These are phyloP conservation scores for Serendipita sp. DNA, from an alignment of 1,284 basidiomycete genomes.

Conservation along the genomic window DNA sequence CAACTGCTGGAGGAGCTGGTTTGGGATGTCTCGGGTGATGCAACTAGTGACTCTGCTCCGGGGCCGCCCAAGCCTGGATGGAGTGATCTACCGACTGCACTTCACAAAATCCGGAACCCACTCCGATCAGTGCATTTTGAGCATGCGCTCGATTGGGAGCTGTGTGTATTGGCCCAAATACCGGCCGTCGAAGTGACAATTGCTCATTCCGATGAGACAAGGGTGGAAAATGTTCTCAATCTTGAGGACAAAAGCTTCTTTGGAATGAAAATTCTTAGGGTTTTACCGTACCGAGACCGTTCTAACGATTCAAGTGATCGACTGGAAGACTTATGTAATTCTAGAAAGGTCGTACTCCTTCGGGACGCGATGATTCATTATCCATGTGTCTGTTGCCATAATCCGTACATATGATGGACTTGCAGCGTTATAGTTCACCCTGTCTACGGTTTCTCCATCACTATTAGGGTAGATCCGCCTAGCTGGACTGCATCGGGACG, in stretches of 20 bases:
- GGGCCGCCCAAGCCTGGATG: neutral
- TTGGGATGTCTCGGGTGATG: neutral
- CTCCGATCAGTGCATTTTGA: neutral
- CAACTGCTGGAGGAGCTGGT: neutral
- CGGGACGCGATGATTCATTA: no score
- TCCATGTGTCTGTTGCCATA: no score
- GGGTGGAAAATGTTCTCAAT: neutral
- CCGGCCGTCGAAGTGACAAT: neutral
- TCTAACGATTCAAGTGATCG: no score
- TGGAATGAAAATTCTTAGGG: neutral
- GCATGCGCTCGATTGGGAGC: neutral
- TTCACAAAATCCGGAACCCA: neutral
- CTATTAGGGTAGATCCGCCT: no score
- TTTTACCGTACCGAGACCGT: neutral
- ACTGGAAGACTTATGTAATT: no score
- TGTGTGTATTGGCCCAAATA: neutral
- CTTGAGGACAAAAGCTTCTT: neutral
- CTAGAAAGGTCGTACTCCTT: no score
- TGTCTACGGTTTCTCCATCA: no score
- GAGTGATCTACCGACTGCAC: neutral
- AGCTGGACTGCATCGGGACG: no score
- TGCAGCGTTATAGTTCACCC: no score
- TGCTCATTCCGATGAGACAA: neutral
- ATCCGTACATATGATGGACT: no score
- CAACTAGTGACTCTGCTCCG: neutral